phyloP scores from a whole-genome alignment of 2,329 filamentous ascomycete species.

The Pseudogymnoascus sp. region DNA sequence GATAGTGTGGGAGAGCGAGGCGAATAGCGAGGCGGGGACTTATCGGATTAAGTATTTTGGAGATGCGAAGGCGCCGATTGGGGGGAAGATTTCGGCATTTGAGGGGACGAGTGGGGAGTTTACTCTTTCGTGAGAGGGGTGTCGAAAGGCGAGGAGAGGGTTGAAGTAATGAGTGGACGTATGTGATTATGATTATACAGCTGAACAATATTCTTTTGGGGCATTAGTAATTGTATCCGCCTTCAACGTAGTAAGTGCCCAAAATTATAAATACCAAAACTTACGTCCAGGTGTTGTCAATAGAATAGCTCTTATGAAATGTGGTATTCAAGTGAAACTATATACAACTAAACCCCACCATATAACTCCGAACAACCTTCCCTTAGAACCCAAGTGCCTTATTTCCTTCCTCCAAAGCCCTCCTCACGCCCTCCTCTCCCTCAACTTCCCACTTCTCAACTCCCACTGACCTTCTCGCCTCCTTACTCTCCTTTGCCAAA shows the following conservation, averaged over 20 bases:
- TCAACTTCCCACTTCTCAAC: neutral
- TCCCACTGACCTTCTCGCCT: neutral
- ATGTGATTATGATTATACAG: neutral
- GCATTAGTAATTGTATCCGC: neutral
- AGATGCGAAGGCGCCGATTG: conserved; percentile 62
- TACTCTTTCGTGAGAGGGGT: conserved; percentile 13
- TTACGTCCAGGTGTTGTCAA: neutral
- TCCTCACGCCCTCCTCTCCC: neutral
- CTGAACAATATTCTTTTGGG: neutral
- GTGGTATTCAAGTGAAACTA: neutral
- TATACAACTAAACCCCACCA: neutral
- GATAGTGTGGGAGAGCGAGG: conserved; percentile 72
- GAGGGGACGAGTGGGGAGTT: conserved; percentile 59
- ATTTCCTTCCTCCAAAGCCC: neutral
- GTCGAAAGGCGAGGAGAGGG: neutral
- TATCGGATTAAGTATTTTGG: conserved; percentile 82
- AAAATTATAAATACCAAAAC: no score
- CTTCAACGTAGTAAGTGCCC: neutral
- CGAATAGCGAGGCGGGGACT: conserved; percentile 51
- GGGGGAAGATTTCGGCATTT: conserved; percentile 58
- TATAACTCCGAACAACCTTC: neutral
- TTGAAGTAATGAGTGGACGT: neutral
- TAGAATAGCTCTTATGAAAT: neutral
- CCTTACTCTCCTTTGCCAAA: neutral
- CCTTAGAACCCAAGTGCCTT: neutral